Evolutionary conservation across 2,329 filamentous ascomycete species (phyloP), one percentile per base, ranked within the genome.

Genomic region (Fusarium sterilihyphosum): DNA sequence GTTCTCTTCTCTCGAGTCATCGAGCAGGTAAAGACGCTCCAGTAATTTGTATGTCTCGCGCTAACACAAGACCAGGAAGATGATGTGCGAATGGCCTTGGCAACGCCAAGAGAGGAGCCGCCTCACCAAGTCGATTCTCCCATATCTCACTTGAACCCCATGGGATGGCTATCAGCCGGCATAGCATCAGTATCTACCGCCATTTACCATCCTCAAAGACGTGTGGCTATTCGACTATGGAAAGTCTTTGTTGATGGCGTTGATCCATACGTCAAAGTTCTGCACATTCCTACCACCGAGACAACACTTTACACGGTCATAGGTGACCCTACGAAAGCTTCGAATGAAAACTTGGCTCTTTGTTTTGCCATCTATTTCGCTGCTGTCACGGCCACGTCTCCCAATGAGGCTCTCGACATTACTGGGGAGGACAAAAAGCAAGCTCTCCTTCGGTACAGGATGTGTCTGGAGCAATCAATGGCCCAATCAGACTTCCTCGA

Each of bases 281-380:
- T 80, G 6, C 78, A 82, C 60, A 35, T 81, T 3, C 77, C 81
- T 8, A 78, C 80, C 24, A 71, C 81, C 24, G 79, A 85, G 65
- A 63, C 82, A 18, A 60, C 70, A 11, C 47, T 83, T 8, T 83
- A 81, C 59, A 82, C 81, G 0, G 80, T 77, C 6, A 76, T 81
- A 12, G 73, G 78, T 24, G 71, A 82, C 31, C 82, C 82, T 2
- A 57, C 40, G 1, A 64, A 65, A 5, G 80, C 81, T 1, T 67
- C 78, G 0, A 61, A 70, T 1, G 82, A 83, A 7, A 66, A 66
- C 2, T 14, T 82, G 12, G 85, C 85, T 0, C 77, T 87, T 9
- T 84, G 84, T 66, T 87, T 85, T 61, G 80, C 84, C 64, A 86
- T 91, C 20, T 91, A 90, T 71, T 86, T 82, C 70, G 81, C 85